Evolutionary conservation across 2,329 filamentous ascomycete species (phyloP).

Genomic region (Neocatenulostroma microsporum): DNA sequence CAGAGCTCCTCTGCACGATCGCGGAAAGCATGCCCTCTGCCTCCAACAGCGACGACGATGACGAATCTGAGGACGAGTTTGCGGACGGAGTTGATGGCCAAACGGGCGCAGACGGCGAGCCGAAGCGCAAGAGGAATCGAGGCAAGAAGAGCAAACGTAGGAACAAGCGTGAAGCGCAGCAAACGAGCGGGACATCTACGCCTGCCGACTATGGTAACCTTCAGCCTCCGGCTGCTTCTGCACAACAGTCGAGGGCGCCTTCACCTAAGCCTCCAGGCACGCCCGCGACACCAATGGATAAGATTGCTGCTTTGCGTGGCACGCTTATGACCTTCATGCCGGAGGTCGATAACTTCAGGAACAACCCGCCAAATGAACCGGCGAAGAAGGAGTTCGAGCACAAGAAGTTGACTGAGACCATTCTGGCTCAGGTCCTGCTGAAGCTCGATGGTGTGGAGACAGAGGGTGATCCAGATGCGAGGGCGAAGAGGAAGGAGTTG

Average conservation of each 20-base stretch:
- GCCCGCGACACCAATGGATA: constrained; percentile 47
- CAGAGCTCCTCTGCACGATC: constrained; percentile 54
- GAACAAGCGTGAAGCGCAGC: constrained; percentile 37
- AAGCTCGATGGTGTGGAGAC: constrained; percentile 72
- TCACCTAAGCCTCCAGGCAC: constrained; percentile 33
- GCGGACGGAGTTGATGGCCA: constrained; percentile 12
- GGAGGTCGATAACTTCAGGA: constrained; percentile 54
- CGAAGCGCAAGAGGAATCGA: constrained; percentile 35
- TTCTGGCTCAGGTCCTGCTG: constrained; percentile 66
- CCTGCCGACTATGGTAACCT: constrained; percentile 31
- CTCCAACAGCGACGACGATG: constrained; percentile 33
- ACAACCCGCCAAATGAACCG: constrained; percentile 54
- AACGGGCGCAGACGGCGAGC: constrained; percentile 18
- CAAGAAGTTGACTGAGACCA: constrained; percentile 64
- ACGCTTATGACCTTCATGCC: constrained; percentile 60
- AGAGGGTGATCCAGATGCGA: constrained; percentile 58
- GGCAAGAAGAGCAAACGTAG: constrained; percentile 38
- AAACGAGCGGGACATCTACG: constrained; percentile 26
- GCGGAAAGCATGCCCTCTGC: constrained; percentile 44
- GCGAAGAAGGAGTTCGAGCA: constrained; percentile 68
- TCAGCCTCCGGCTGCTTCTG: constrained; percentile 17
- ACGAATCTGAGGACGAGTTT: constrained; percentile 35
- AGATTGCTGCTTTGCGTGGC: constrained; percentile 57
- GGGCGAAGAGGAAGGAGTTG: constrained; percentile 60
- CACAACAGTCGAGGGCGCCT: constrained; percentile 27